Evolutionary conservation across 225 moss, liverwort and hornwort species (phyloP).

Genomic region (Antitrichia curtipendula): DNA sequence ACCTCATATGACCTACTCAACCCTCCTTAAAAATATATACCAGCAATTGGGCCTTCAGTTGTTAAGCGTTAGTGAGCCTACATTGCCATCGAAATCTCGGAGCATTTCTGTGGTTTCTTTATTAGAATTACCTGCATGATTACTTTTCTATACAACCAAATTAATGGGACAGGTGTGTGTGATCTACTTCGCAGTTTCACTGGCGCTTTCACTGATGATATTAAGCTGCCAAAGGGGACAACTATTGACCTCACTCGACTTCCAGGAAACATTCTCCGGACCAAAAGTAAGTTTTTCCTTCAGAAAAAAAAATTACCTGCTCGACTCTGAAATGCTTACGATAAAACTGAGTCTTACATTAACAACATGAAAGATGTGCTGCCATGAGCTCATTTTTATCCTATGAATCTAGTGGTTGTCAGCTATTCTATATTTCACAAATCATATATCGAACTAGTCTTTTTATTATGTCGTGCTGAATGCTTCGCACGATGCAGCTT

Average conservation of each 20-base stretch:
- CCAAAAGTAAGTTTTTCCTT: slow-evolving; percentile 37
- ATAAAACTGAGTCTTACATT: background rate
- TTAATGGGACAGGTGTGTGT: background rate
- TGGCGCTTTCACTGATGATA: slow-evolving; percentile 62
- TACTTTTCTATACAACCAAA: background rate
- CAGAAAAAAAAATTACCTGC: background rate
- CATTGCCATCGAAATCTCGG: background rate
- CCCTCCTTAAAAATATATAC: background rate
- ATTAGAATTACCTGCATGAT: background rate
- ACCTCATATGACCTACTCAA: background rate
- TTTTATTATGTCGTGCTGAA: background rate
- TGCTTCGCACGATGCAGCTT: background rate
- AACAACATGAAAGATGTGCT: background rate
- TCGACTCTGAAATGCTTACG: background rate
- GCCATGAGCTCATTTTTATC: background rate
- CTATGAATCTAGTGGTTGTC: background rate
- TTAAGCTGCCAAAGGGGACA: slow-evolving; percentile 69
- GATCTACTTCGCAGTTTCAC: slow-evolving; percentile 47
- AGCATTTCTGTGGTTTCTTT: background rate
- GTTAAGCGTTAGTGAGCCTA: background rate
- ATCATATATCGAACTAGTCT: background rate
- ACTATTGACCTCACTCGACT: slow-evolving; percentile 71
- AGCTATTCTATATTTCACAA: background rate
- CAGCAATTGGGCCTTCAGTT: background rate
- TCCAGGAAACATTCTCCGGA: slow-evolving; percentile 61